Evolutionary conservation across 176 grass and related monocot genomes (phyloP), one percentile per base, ranked within the genome.

Genomic region (Tuctoria greenei): DNA sequence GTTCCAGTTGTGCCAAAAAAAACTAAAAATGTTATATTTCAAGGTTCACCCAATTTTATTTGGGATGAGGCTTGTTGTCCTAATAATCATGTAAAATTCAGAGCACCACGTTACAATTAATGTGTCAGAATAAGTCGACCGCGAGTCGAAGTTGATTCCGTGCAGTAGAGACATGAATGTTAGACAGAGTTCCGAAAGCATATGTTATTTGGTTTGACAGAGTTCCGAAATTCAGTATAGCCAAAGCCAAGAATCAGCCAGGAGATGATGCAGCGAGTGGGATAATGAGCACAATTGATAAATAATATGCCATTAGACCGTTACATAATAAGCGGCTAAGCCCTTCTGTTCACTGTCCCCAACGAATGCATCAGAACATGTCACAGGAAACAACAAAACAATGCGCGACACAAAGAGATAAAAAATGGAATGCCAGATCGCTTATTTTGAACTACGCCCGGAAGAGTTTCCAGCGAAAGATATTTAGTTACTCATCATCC

Each of bases 371-470:
- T 28, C 7, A 41, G 11, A 66, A 64, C 45, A 47, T 47, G 13
- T 15, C 16, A 47, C 45, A 17, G 36, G 26, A n/a, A 36, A 35
- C 6, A 42, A 59, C 6, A 14, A 18, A 36, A 31, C 31, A 6
- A 51, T 21, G 4, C 25, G 27, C 39, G 42, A 49, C 43, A 67
- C 23, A 40, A 83, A 24, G 27, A 49, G n/a, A n/a, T 47, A 10
- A 15, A n/a, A 74, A 31, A 17, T 70, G 34, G 23, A 31, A 51
- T 16, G 21, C 67, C 68, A 54, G 34, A 6, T 34, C 5, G 14
- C 67, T 78, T 65, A 56, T 47, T 76, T 86, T 13, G 39, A 77
- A 40, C 25, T 17, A 16, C 52, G 2, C 39, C 24, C 61, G 25
- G 51, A 50, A 31, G 34, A 77, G 10, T 64, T 56, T 10, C n/a